phyloP scores from a whole-genome alignment of 2,329 filamentous ascomycete species.

The Exophiala viscosa region DNA sequence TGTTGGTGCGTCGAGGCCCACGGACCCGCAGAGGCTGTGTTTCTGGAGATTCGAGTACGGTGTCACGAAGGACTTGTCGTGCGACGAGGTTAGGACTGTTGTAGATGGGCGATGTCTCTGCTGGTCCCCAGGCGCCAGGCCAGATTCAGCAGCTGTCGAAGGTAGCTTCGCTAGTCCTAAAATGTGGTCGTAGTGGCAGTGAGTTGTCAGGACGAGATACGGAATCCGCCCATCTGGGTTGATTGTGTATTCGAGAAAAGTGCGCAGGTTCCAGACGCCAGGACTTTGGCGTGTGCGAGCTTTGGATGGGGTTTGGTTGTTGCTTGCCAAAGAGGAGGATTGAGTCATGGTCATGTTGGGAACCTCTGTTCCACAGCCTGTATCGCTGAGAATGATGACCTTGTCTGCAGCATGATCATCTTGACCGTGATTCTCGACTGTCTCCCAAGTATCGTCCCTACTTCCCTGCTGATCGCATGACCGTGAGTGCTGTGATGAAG shows the following conservation, averaged over 20 bases:
- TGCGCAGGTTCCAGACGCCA: conserved; percentile 20
- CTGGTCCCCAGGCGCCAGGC: not conserved
- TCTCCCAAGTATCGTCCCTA: not conserved
- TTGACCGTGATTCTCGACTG: not conserved
- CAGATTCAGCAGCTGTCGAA: not conserved
- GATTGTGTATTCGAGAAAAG: conserved; percentile 23
- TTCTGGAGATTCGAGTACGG: conserved; percentile 24
- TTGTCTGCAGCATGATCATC: not conserved
- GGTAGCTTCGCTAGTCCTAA: conserved; percentile 27
- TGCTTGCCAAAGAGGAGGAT: too few species aligned
- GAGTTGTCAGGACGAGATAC: conserved; percentile 24
- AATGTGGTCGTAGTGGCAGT: conserved; percentile 35
- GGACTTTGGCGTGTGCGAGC: not conserved
- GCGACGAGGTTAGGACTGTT: conserved; percentile 22
- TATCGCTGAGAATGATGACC: conserved; percentile 27
- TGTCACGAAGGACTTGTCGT: conserved; percentile 17
- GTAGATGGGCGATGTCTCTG: conserved; percentile 1
- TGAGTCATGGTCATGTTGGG: not conserved
- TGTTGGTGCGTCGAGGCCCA: conserved; percentile 17
- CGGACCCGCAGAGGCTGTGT: conserved; percentile 20
- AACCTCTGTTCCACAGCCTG: conserved; percentile 21
- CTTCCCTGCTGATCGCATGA: not conserved
- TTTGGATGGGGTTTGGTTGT: not conserved
- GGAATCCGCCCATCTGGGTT: conserved; percentile 21
- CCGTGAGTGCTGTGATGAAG: not conserved